Percentiles rank a stretch among this genome's conserved stretches.
Evolutionary conservation across 2,329 filamentous ascomycete species (phyloP).

Genomic region (Cercospora sp.): DNA sequence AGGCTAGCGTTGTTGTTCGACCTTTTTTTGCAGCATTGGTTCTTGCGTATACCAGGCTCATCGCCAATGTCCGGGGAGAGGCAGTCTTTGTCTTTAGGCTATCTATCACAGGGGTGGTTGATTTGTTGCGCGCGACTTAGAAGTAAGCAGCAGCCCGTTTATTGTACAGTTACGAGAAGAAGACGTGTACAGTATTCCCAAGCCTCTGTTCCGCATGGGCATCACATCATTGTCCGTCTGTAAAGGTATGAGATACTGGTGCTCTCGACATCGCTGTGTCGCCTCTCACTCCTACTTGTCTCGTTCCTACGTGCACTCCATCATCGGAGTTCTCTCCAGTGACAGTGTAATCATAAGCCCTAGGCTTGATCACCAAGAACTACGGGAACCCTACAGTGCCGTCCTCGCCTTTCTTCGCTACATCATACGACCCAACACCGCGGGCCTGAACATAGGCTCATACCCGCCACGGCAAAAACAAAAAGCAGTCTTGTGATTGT

Average conservation of each 20-base stretch:
- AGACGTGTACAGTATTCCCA: background rate
- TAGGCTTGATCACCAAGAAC: background rate
- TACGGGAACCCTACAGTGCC: background rate
- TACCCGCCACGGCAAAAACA: background rate
- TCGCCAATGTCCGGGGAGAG: constrained; percentile 15
- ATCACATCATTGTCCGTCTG: too few species aligned
- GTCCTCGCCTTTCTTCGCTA: background rate
- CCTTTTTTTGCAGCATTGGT: constrained; percentile 11
- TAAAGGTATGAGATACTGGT: background rate
- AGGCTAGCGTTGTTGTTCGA: constrained; percentile 2
- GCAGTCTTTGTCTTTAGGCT: constrained; percentile 6
- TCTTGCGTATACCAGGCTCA: constrained; percentile 40
- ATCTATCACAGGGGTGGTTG: constrained; percentile 4
- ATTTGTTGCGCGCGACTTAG: background rate
- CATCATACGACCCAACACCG: background rate
- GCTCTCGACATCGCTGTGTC: background rate
- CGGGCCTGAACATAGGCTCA: background rate
- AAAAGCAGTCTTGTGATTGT: background rate
- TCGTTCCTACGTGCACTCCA: too few species aligned
- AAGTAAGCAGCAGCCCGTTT: background rate
- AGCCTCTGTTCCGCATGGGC: background rate
- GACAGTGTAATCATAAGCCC: background rate
- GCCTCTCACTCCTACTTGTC: background rate
- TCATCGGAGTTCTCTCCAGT: background rate
- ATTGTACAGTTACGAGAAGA: background rate